A percentile compares a stretch with the other conserved stretches of the same genome.
Conservation (phyloP, 495 filamentous ascomycete species). For the Apiosordaria backusii region DNA sequence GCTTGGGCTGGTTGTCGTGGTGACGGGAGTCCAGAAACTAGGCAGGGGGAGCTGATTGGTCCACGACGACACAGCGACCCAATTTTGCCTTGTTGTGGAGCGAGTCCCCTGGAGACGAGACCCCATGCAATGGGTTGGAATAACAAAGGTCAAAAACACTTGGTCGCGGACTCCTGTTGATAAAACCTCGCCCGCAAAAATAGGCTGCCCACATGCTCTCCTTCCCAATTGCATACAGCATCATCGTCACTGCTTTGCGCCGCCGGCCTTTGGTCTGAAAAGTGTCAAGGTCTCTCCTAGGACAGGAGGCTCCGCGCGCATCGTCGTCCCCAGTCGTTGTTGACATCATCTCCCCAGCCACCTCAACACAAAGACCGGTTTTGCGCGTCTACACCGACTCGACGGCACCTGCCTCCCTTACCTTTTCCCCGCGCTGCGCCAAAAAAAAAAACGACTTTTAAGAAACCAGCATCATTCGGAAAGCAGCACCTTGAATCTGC, state of each 20-base stretch:
- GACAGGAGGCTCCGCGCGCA: background rate
- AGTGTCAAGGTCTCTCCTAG: background rate
- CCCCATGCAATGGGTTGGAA: slow-evolving; percentile 3
- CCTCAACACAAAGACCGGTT: background rate
- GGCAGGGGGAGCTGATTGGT: background rate
- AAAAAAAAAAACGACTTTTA: background rate
- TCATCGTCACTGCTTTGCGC: background rate
- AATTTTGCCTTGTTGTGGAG: slow-evolving; percentile 7
- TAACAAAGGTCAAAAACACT: slow-evolving; percentile 18
- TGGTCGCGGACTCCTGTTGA: background rate
- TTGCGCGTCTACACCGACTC: background rate
- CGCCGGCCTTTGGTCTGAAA: background rate
- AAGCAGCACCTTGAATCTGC: background rate
- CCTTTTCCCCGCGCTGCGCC: background rate
- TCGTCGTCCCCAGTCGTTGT: background rate
- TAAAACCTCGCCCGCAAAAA: slow-evolving; percentile 15
- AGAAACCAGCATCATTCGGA: background rate
- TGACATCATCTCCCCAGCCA: background rate
- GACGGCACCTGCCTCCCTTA: background rate
- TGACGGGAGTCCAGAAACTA: background rate
- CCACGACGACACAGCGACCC: background rate
- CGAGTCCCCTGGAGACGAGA: slow-evolving; percentile 8
- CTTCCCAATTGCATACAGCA: slow-evolving; percentile 23
- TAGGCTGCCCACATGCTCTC: slow-evolving; percentile 13
- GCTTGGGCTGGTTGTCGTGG: slow-evolving; percentile 8